Conservation (phyloP, 495 filamentous ascomycete species). For the Podospora australis region DNA sequence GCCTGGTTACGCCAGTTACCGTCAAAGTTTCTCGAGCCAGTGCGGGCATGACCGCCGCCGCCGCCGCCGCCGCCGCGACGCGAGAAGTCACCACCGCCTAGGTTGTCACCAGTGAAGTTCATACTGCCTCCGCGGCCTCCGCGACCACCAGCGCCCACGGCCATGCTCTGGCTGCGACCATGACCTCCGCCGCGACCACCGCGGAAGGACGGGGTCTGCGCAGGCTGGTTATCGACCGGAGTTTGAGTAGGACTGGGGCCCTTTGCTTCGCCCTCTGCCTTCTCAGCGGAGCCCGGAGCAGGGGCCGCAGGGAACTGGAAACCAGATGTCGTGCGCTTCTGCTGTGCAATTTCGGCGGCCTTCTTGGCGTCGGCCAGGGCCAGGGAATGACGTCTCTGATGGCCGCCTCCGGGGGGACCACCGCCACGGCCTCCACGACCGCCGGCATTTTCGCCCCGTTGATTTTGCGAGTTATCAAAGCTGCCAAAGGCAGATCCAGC, state of each 20-base stretch:
- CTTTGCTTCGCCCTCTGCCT: conserved; percentile 47
- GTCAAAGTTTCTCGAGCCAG: conserved; percentile 87
- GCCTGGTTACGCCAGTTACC: conserved; percentile 92
- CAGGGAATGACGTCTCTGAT: conserved; percentile 90
- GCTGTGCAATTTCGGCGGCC: conserved; percentile 91
- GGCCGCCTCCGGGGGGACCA: conserved; percentile 57
- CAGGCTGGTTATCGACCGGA: conserved; percentile 39
- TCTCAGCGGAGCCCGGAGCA: conserved; percentile 48
- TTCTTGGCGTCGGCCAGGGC: conserved; percentile 95
- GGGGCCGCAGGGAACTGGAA: conserved; percentile 91
- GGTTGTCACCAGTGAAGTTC: conserved; percentile 28
- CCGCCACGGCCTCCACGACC: conserved; percentile 73
- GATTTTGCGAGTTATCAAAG: conserved; percentile 56
- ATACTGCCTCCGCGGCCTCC: conserved; percentile 31
- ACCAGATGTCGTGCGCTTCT: conserved; percentile 85
- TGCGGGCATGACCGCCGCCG: conserved; percentile 64
- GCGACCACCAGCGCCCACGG: conserved; percentile 47
- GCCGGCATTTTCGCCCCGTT: conserved; percentile 62
- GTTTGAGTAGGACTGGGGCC: conserved; percentile 36
- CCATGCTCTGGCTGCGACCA: conserved; percentile 58
- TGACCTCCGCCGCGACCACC: conserved; percentile 48
- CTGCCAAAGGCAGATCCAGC: conserved; percentile 77
- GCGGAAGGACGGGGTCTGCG: conserved; percentile 41
- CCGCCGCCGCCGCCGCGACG: conserved; percentile 64
- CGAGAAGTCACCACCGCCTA: conserved; percentile 55